Percentiles rank a stretch among this genome's conserved stretches.
These are phyloP conservation scores for Arctium minus DNA, from an alignment of 129 eudicot genomes.

Conservation along the genomic window DNA sequence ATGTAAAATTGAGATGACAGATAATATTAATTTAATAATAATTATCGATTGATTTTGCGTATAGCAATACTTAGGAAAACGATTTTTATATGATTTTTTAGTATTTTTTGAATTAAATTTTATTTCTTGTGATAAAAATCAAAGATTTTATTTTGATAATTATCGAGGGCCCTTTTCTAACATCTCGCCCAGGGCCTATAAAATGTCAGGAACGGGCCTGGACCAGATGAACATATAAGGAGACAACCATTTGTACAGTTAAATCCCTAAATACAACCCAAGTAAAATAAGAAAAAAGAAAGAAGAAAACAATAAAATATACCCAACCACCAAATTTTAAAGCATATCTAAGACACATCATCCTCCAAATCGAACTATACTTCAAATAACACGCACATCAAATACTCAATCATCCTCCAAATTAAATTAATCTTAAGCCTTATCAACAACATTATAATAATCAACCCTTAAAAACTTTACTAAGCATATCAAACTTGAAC, in stretches of 20 bases:
- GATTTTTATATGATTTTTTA: too few species aligned
- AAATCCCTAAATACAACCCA: not conserved
- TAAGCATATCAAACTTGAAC: not conserved
- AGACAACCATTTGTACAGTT: not conserved
- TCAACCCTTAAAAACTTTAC: not conserved
- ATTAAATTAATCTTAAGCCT: constrained; percentile 8
- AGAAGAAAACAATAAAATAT: not conserved
- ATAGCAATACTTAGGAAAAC: too few species aligned
- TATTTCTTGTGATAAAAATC: too few species aligned
- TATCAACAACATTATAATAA: constrained; percentile 25
- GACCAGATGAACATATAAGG: not conserved
- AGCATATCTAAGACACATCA: constrained; percentile 13
- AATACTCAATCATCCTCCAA: constrained; percentile 5
- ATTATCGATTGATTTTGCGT: too few species aligned
- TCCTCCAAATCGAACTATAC: constrained; percentile 6
- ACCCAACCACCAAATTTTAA: constrained; percentile 6
- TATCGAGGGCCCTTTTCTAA: too few species aligned
- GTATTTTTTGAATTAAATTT: too few species aligned
- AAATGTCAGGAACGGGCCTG: too few species aligned
- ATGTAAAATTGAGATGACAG: too few species aligned
- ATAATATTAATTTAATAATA: too few species aligned
- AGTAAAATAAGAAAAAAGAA: not conserved
- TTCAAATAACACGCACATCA: constrained; percentile 5
- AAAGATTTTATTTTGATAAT: too few species aligned
- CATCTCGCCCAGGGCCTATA: too few species aligned